Evolutionary conservation across 352 stramenopile genomes (phyloP).

Genomic region (Globisporangium irregulare): DNA sequence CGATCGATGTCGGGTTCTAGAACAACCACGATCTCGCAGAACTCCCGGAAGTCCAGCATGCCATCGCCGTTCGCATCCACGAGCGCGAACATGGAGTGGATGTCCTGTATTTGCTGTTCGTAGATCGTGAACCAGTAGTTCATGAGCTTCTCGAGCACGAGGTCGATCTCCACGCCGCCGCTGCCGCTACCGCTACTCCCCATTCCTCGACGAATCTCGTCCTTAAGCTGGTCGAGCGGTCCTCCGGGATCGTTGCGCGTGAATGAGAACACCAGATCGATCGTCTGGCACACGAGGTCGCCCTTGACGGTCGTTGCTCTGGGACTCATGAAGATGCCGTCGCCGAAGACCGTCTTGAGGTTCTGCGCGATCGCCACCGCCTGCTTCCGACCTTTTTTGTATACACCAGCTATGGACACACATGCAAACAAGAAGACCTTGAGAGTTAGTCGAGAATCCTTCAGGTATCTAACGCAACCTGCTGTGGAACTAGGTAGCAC

Average conservation of each 20-base stretch:
- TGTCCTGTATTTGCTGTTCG: conserved; percentile 74
- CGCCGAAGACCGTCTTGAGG: conserved; percentile 64
- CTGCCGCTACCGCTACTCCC: background rate
- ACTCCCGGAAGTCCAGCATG: conserved; percentile 70
- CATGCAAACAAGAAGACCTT: background rate
- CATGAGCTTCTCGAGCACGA: conserved; percentile 76
- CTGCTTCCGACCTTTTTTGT: conserved; percentile 70
- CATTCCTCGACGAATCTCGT: conserved; percentile 33
- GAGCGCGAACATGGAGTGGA: conserved; percentile 67
- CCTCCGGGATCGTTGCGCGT: conserved; percentile 41
- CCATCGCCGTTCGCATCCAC: conserved; percentile 73
- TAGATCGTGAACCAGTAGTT: conserved; percentile 76
- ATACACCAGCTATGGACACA: conserved; percentile 41
- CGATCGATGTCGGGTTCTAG: conserved; percentile 67
- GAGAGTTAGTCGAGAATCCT: background rate
- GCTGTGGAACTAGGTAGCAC: background rate
- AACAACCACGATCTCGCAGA: conserved; percentile 58
- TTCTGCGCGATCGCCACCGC: conserved; percentile 64
- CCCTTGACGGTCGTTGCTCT: conserved; percentile 47
- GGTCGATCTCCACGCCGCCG: conserved; percentile 54
- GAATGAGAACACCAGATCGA: conserved; percentile 76
- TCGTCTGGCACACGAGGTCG: conserved; percentile 62
- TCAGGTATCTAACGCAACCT: background rate
- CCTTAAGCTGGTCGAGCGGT: conserved; percentile 46
- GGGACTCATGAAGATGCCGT: conserved; percentile 60